Evolutionary conservation across 345 rosid species (phyloP), one percentile per base, ranked within the genome.

Genomic region (Syzygium aqueum): DNA sequence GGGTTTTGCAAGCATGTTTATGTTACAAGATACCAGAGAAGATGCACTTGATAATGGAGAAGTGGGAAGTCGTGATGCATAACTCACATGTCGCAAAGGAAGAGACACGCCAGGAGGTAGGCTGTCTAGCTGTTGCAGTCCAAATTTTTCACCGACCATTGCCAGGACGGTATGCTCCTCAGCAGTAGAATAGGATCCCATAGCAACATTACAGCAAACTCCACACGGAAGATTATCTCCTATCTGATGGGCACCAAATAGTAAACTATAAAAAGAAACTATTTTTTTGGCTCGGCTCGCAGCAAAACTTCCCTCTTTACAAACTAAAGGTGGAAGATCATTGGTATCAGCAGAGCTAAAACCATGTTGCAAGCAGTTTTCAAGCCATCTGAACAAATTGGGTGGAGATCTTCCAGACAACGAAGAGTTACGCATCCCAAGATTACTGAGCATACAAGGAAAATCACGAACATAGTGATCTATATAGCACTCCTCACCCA

Each of bases 121-220:
- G 85, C 91, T 89, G 92, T 97, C 99, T 84, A 97, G 93, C 87
- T 97, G 97, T 77, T 93, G 95, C 86, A 95, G 92, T 87, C 99
- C 99, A 94, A 97, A 97, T 91, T 90, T 95, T 91, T 97, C 99
- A 85, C 99, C 99, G 59, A 93, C 98, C 99, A 97, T 97, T 90
- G 98, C 97, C 93, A 97, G 91, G 88, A 97, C 91, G 30, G 96
- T 88, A 53, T 95, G 95, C 91, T 97, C 99, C 94, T 95, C 99
- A 85, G 86, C 88, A 54, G 92, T 91, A 90, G 94, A 87, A 90
- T 89, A 93, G 86, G 98, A 96, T 85, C 99, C 99, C n/a, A 87
- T 37, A 51, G 97, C 95, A 88, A 96, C 86, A 88, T 92, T 95
- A 92, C 98, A 97, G 89, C 89, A 90, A 86, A 97, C 94, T 87